Evolutionary conservation across 2,329 filamentous ascomycete genomes (phyloP).

Genomic region (Aspergillus novofumigatus): DNA sequence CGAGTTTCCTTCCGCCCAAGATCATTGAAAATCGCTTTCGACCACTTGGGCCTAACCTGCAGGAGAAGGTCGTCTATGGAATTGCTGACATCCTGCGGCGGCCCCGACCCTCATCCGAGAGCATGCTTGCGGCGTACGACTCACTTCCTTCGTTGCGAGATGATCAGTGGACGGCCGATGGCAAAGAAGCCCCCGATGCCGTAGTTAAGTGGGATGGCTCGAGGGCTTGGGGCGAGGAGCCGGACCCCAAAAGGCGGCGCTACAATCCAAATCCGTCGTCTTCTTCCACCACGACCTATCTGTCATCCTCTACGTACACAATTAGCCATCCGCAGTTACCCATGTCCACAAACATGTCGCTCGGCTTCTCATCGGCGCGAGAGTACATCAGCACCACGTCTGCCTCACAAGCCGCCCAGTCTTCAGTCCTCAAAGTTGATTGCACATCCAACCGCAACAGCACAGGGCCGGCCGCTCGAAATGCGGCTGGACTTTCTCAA

Average conservation of each 20-base stretch:
- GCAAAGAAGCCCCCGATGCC: constrained; percentile 43
- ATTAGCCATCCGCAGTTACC: constrained; percentile 52
- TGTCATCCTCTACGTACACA: constrained; percentile 51
- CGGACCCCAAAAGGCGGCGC: constrained; percentile 25
- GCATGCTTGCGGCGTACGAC: constrained; percentile 48
- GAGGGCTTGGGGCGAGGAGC: constrained; percentile 18
- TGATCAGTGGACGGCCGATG: constrained; percentile 63
- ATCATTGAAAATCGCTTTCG: constrained; percentile 52
- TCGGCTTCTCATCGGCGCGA: constrained; percentile 61
- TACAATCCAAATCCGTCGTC: constrained; percentile 18
- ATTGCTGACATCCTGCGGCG: constrained; percentile 69
- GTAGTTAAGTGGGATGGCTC: constrained; percentile 37
- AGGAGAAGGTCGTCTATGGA: constrained; percentile 57
- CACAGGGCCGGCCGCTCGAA: constrained; percentile 26
- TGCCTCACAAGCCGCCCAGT: constrained; percentile 11
- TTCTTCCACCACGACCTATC: constrained; percentile 24
- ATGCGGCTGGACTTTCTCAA: constrained; percentile 44
- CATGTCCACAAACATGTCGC: constrained; percentile 38
- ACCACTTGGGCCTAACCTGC: constrained; percentile 66
- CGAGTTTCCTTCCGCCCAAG: constrained; percentile 63
- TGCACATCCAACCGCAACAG: constrained; percentile 27
- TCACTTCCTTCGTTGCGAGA: constrained; percentile 54
- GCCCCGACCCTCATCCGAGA: constrained; percentile 52
- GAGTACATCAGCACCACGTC: constrained; percentile 46
- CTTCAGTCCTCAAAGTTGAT: constrained; percentile 21